These are phyloP conservation scores for Pseudoturritis turrita DNA, from an alignment of 345 rosid genomes.

Conservation along the genomic window DNA sequence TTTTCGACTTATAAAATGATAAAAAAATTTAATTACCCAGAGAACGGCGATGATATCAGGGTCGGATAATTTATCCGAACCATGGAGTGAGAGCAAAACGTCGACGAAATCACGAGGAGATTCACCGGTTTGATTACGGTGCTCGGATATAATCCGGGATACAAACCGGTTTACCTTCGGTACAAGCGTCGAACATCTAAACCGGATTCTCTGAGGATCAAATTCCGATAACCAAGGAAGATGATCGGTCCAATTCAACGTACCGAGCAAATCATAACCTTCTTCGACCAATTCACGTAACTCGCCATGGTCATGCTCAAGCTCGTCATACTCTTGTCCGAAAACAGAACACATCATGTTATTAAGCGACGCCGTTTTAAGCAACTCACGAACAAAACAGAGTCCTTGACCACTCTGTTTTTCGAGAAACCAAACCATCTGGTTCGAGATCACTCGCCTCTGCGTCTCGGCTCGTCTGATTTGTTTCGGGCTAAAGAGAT, in stretches of 20 bases:
- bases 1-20: no score
- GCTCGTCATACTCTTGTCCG: conserved; percentile 47
- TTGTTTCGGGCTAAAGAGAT: conserved; percentile 62
- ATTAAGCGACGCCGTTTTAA: conserved; percentile 64
- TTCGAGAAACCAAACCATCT: conserved; percentile 43
- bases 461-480: conserved; percentile 45
- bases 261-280: conserved; percentile 64
- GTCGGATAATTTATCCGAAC: conserved; percentile 47
- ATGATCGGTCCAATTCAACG: conserved; percentile 66
- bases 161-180: conserved; percentile 69
- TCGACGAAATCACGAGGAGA: conserved; percentile 58
- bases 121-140: conserved; percentile 31
- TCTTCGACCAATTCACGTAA: conserved; percentile 54
- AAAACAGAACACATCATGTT: conserved; percentile 79
- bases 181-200: conserved; percentile 57
- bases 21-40: conserved; percentile 47
- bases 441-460: conserved; percentile 39
- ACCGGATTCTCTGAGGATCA: conserved; percentile 64
- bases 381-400: conserved; percentile 46
- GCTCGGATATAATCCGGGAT: conserved; percentile 46
- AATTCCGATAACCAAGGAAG: conserved; percentile 62
- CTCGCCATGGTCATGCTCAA: conserved; percentile 34
- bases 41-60: conserved; percentile 73
- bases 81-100: conserved; percentile 59
- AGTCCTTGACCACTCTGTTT: conserved; percentile 9